phyloP scores from a whole-genome alignment of 2,329 filamentous ascomycete genomes.

The Hymenoscyphus infarciens region DNA sequence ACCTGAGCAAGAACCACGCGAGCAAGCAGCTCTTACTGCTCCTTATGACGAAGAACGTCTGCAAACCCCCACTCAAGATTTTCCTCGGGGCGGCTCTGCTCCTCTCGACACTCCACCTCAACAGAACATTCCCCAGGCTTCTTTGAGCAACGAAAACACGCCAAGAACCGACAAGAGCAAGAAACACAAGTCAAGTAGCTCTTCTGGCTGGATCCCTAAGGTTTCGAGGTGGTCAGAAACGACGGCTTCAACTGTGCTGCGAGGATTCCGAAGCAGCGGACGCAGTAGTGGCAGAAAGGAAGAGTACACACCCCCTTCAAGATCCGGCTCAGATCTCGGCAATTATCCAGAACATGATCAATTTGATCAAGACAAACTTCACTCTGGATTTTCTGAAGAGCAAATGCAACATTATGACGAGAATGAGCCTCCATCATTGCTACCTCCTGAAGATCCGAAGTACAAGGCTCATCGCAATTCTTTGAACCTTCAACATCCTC shows the following conservation, averaged over 20 bases:
- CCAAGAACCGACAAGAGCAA: slow-evolving; percentile 67
- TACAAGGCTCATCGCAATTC: slow-evolving; percentile 81
- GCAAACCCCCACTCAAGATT: slow-evolving; percentile 58
- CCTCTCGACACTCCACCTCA: slow-evolving; percentile 59
- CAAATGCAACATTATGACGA: slow-evolving; percentile 37
- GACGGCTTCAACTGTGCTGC: slow-evolving; percentile 81
- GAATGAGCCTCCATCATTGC: slow-evolving; percentile 29
- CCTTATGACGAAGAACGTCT: slow-evolving; percentile 58
- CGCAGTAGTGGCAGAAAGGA: slow-evolving; percentile 56
- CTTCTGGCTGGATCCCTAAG: slow-evolving; percentile 78
- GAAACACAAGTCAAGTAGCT: slow-evolving; percentile 85
- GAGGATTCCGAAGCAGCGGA: slow-evolving; percentile 67
- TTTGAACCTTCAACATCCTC: slow-evolving; percentile 74
- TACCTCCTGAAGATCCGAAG: slow-evolving; percentile 62
- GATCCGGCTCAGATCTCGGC: slow-evolving; percentile 71
- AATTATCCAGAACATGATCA: slow-evolving; percentile 59
- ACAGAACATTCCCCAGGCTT: slow-evolving; percentile 35
- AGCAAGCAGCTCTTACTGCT: slow-evolving; percentile 47
- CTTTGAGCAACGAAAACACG: slow-evolving; percentile 75
- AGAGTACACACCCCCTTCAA: slow-evolving; percentile 61
- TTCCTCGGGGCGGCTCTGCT: slow-evolving; percentile 49
- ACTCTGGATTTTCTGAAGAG: slow-evolving; percentile 53
- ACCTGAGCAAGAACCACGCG: slow-evolving; percentile 38
- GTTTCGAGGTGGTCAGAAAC: slow-evolving; percentile 98
- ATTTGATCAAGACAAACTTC: slow-evolving; percentile 59